Base-by-base conservation (phyloP, 2,329 filamentous ascomycete species). In the Fusarium sp. region DNA sequence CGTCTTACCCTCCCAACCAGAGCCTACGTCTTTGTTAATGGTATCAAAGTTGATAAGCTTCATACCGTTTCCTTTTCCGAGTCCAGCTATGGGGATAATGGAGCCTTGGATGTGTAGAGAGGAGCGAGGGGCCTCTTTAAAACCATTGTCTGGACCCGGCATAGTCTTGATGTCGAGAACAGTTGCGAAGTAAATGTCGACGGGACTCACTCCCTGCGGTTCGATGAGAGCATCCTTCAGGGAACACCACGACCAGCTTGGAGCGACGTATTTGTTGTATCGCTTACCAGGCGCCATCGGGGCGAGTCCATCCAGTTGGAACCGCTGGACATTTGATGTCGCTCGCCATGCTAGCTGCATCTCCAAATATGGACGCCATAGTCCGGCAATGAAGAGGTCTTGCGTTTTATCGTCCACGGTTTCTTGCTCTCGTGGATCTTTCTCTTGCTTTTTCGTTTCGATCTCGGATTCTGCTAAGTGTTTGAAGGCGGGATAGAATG, bases 231-330 rank as follows among this genome's bases (percentile, higher is more conserved):
- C n/a, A 20, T 66, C 37, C n/a, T 62, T 62, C 11, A 70, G 6
- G 6, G 67, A 70, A 32, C 46, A 70, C 67, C 65, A 69, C 1
- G 61, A 68, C 65, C 65, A 66, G 1, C 49, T 55, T 2, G 67
- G 67, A 7, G 57, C 53, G 9, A 66, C 3, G 10, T 66, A 59
- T 9, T 55, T 4, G 2, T 45, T 6, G 1, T 56, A 46, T 4
- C 61, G 46, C 20, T 46, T 45, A 2, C 65, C 57, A 18, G 54
- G 45, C 11, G 37, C 47, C 9, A 49, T 25, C 21, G 55, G 25
- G 3, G 55, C 16, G 11, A 32, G 67, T 5, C 56, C 46, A 27
- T 37, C 37, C 1, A 62, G 13, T 20, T 43, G 37, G 5, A 48
- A 41, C 21, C 12, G 25, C 11, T 68, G 37, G 7, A 56, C 28